phyloP scores from a whole-genome alignment of 306 rosid species.

The Alnus rubra region DNA sequence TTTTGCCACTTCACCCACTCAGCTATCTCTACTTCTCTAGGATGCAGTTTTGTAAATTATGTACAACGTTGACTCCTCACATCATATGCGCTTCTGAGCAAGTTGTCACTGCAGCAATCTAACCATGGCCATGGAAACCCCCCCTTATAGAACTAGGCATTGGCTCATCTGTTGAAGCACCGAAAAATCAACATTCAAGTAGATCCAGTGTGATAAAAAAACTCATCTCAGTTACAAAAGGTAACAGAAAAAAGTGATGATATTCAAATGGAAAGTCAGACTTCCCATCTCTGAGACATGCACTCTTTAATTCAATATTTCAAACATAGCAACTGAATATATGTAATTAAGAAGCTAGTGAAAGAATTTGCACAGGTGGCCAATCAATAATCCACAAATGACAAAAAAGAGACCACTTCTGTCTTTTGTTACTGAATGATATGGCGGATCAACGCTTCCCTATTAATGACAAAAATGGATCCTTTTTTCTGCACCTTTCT shows the following conservation, averaged over 20 bases:
- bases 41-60: constrained; percentile 31
- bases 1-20: constrained; percentile 27
- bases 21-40: constrained; percentile 35
- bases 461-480: background rate
- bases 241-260: background rate
- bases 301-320: no score
- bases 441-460: background rate
- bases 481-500: background rate
- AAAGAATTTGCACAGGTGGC: background rate
- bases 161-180: constrained; percentile 51
- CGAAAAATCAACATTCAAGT: constrained; percentile 14
- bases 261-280: background rate
- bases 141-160: constrained; percentile 47
- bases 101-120: constrained; percentile 32
- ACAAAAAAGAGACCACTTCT: background rate
- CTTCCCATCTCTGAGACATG: background rate
- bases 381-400: background rate
- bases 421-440: background rate
- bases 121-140: constrained; percentile 33
- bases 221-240: background rate
- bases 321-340: no score
- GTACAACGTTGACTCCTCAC: constrained; percentile 41
- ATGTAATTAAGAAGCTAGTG: no score
- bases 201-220: background rate
- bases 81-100: constrained; percentile 11